Conservation (phyloP, 305 asterid species). For the Fraxinus albicans region DNA sequence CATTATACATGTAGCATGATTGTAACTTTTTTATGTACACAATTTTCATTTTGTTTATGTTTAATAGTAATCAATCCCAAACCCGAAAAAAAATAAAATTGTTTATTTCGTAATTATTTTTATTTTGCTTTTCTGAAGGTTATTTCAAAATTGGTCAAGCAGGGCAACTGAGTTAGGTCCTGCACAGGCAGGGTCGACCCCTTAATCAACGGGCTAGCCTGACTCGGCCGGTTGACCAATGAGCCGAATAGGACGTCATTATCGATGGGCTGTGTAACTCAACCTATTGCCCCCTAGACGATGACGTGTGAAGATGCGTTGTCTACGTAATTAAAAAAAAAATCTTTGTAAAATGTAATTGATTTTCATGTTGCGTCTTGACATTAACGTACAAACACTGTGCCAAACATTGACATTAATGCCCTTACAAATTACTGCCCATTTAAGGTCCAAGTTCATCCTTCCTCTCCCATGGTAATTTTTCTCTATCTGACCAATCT, state of each 20-base stretch:
- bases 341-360: too few relatives aligned
- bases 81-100: not conserved
- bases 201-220: not conserved
- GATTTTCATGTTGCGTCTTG: too few relatives aligned
- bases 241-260: not conserved
- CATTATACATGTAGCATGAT: too few relatives aligned
- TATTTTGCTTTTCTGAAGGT: not conserved
- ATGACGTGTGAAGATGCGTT: not conserved
- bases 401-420: not conserved
- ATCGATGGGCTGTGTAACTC: not conserved
- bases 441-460: not conserved
- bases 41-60: not conserved
- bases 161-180: not conserved
- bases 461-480: constrained; percentile 47
- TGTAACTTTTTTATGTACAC: not conserved
- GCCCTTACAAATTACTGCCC: not conserved
- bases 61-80: not conserved
- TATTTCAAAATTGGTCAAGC: not conserved
- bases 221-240: not conserved
- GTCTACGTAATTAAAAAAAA: not conserved
- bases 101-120: not conserved
- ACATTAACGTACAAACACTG: too few relatives aligned
- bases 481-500: constrained; percentile 40
- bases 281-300: not conserved
- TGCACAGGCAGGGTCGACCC: not conserved